Conservation (phyloP, 1,139 yeast species). For the Sugiyamaella neomexicana region DNA sequence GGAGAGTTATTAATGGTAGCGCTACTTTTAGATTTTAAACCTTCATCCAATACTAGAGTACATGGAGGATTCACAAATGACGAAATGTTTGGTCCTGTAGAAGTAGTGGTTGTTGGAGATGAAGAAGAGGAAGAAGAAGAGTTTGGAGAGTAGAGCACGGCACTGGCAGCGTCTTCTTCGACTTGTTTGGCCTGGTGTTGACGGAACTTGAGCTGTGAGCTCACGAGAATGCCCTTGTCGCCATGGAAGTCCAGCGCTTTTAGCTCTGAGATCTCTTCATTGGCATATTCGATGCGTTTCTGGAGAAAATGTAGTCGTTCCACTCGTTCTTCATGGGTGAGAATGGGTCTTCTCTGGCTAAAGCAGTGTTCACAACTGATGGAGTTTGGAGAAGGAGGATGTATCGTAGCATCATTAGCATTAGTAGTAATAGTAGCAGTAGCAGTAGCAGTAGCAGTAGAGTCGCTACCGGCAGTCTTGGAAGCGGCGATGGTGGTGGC, state of each 20-base stretch:
- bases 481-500: too few species aligned
- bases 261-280: conserved; percentile 15
- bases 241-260: conserved; percentile 14
- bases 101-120: too few species aligned
- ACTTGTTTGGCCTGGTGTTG: conserved; percentile 14
- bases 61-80: conserved; percentile 33
- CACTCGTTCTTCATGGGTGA: conserved; percentile 6
- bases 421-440: too few species aligned
- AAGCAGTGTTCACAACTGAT: conserved; percentile 10
- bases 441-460: too few species aligned
- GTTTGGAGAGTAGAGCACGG: background rate
- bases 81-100: background rate
- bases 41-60: conserved; percentile 26
- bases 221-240: conserved; percentile 6
- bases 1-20: background rate
- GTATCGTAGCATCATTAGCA: background rate
- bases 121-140: conserved; percentile 1
- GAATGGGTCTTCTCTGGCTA: conserved; percentile 10
- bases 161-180: background rate
- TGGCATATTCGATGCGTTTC: conserved; percentile 1
- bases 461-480: too few species aligned
- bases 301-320: conserved; percentile 8
- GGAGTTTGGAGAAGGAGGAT: background rate
- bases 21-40: background rate
- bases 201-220: conserved; percentile 14